These are phyloP conservation scores for Metschnikowia dekortorum DNA, from an alignment of 805 yeast species.

Conservation along the genomic window DNA sequence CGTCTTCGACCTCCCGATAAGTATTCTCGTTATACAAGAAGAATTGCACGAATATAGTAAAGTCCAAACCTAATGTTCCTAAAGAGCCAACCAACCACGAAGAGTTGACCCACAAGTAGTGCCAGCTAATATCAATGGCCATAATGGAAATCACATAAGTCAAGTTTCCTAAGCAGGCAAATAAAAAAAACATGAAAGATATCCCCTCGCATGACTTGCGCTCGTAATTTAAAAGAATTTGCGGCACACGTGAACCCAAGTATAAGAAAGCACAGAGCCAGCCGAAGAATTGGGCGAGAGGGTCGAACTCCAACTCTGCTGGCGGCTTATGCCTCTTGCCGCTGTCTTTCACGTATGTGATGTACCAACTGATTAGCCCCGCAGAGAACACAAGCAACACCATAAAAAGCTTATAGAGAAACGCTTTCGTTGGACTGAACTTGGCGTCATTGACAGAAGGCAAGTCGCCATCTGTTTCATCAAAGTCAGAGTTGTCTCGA, in stretches of 20 bases:
- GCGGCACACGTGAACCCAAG: constrained; percentile 89
- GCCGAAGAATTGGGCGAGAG: constrained; percentile 84
- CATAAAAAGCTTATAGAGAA: constrained; percentile 42
- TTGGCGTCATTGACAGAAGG: constrained; percentile 17
- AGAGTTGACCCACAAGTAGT: constrained; percentile 74
- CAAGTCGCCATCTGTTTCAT: constrained; percentile 21
- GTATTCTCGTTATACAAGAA: constrained; percentile 58
- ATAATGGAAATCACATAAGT: constrained; percentile 86
- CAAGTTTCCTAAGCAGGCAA: constrained; percentile 91
- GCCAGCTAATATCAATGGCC: constrained; percentile 63
- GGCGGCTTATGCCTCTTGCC: constrained; percentile 27
- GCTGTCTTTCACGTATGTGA: constrained; percentile 50
- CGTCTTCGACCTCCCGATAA: constrained; percentile 5
- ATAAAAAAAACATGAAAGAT: constrained; percentile 85
- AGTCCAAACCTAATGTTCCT: constrained; percentile 83
- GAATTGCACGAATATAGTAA: constrained; percentile 80
- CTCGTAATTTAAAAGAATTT: constrained; percentile 75
- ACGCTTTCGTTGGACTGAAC: constrained; percentile 20
- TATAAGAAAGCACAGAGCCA: constrained; percentile 71
- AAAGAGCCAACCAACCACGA: constrained; percentile 91
- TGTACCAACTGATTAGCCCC: constrained; percentile 86
- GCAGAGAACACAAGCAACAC: constrained; percentile 64
- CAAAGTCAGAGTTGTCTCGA: constrained; percentile 25
- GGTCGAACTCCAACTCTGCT: constrained; percentile 55
- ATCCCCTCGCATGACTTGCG: constrained; percentile 95